Evolutionary conservation across 768 basidiomycete genomes (phyloP), one percentile per base, ranked within the genome.

Genomic region (Auricularia sp.): DNA sequence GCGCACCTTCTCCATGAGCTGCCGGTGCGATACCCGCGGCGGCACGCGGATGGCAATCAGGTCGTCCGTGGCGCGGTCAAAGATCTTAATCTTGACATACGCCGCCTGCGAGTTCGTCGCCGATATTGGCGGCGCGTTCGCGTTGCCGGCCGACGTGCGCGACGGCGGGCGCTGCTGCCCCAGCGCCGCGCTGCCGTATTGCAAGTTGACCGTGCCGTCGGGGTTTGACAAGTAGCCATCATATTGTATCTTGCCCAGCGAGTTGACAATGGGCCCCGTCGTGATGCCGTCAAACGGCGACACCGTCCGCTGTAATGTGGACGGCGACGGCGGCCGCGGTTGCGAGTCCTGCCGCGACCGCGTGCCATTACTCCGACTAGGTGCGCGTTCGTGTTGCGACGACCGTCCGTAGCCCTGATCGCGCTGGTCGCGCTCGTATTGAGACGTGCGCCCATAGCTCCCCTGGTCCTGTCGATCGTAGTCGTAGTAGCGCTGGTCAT

Each of bases 31-130:
- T 47, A 98, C 94, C 62, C 83, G 85, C 29, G 97, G 97, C 72
- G 96, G 94, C 35, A 98, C 96, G 14, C 97, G 87, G 64, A 98
- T 97, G 3, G 97, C 97, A 68, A 98, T 94, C 64, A 98, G 79
- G 74, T 99, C 97, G 72, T 98, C 95, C 33, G 93, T 88, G 64
- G 88, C 81, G 45, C 91, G 85, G 77, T 97, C 92, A 74, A 97
- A 97, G 56, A 99, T 93, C 78, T 99, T 99, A 78, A 99, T 97
- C 78, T 98, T 99, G 69, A 98, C 83, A 76, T 94, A 98, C 29
- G 95, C 90, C 14, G 87, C 85, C 71, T 91, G 88, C 4, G 87
- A 85, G 67, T 90, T 90, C 56, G 82, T 83, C 18, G 87, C 84
- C 62, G 90, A 92, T 70, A 92, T 89, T 24, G 86, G 80, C 11